phyloP scores from a whole-genome alignment of 768 basidiomycete genomes.

The Lactarius sp. region DNA sequence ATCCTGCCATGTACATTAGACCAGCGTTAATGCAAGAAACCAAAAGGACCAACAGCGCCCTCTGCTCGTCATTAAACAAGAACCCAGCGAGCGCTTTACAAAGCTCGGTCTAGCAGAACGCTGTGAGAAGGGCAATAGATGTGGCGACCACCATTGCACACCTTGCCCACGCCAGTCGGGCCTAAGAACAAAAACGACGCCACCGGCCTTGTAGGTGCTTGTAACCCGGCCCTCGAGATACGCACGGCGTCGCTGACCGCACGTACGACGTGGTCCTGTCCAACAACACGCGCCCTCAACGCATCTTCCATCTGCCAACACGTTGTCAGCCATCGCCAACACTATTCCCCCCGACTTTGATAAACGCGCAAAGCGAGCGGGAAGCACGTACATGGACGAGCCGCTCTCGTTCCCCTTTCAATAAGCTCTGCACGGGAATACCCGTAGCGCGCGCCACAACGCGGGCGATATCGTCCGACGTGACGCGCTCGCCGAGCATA shows the following conservation, averaged over 20 bases:
- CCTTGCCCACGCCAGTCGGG: constrained; percentile 85
- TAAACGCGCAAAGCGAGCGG: constrained; percentile 2
- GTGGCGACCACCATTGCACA: constrained; percentile 27
- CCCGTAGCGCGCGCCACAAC: constrained; percentile 88
- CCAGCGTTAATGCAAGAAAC: background rate
- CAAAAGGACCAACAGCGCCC: constrained; percentile 58
- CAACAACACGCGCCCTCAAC: constrained; percentile 70
- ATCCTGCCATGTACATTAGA: constrained; percentile 45
- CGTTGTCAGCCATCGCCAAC: background rate
- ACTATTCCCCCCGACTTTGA: background rate
- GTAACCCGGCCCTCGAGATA: constrained; percentile 86
- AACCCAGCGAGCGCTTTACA: constrained; percentile 86
- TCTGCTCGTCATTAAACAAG: constrained; percentile 84
- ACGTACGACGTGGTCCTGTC: constrained; percentile 84
- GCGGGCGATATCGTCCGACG: constrained; percentile 81
- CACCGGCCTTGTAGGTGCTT: constrained; percentile 83
- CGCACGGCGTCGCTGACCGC: constrained; percentile 88
- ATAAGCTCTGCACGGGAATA: constrained; percentile 81
- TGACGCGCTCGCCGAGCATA: constrained; percentile 83
- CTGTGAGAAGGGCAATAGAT: background rate
- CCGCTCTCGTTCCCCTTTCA: constrained; percentile 88
- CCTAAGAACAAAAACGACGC: constrained; percentile 91
- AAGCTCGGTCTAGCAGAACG: constrained; percentile 63
- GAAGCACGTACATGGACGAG: constrained; percentile 66
- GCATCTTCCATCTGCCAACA: constrained; percentile 75